Evolutionary conservation across 192 early-diverging fungal species (phyloP), one percentile per base, ranked within the genome.

Genomic region (Diversispora epigaea): DNA sequence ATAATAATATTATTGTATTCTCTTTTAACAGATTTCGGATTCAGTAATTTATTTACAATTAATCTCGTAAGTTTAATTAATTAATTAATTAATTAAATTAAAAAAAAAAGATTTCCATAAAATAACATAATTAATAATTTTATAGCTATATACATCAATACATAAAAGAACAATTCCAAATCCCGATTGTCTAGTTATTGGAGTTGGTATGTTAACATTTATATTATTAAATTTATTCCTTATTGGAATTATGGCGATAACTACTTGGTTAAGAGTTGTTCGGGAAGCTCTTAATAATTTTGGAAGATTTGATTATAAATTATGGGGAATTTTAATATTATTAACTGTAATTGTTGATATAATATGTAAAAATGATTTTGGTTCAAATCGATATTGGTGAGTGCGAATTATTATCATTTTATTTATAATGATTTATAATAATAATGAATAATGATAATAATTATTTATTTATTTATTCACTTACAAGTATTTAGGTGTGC

Each of bases 231-330:
- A 32, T 41, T 2, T 63, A n/a, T 17, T 41, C 0, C 7, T 63
- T 22, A 17, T 63, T 63, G 61, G 32, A 41, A 14, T 15, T 63
- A 63, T 63, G 17, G 11, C 61, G 11, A n/a, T 63, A 4, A 63
- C 17, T 5, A 63, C 61, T 41, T 63, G 61, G 61, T 17, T 63
- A 17, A 10, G 61, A 12, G 61, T 63, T 9, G 61, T 63, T 4
- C 3, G 32, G 17, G 61, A 63, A 63, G 12, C 10, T 0, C 8
- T 7, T n/a, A 39, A 17, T 40, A 7, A 63, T 15, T 63, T 63
- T 17, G 61, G 61, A 41, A 63, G 7, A 41, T 63, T 17, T 8
- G 61, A 63, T 63, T 63, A 63, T 15, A 63, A 63, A 43, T 32
- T 63, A 32, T 63, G 40, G 61, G 9, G 12, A 15, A 10, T 17